Conservation (phyloP, 805 yeast genomes). For the Kregervanrija delftensis region DNA sequence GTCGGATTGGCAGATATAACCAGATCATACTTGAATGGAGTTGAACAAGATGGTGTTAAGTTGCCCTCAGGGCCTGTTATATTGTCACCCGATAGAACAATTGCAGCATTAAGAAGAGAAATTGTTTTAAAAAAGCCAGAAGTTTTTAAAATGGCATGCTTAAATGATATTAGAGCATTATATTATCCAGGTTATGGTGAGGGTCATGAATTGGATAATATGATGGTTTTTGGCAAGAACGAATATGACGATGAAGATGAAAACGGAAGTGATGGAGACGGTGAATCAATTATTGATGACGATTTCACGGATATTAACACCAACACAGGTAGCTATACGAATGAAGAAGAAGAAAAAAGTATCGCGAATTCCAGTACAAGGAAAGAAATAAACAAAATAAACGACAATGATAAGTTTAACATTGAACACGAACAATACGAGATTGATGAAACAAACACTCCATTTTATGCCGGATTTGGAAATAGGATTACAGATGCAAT, state of each 20-base stretch:
- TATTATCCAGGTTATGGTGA: constrained; percentile 30
- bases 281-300: constrained; percentile 1
- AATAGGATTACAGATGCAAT: constrained; percentile 95
- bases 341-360: neutral
- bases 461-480: constrained; percentile 97
- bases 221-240: neutral
- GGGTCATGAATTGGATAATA: neutral
- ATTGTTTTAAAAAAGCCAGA: constrained; percentile 93
- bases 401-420: neutral
- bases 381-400: neutral
- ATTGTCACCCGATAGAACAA: constrained; percentile 89
- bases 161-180: constrained; percentile 73
- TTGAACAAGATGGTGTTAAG: constrained; percentile 66
- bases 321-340: constrained; percentile 3
- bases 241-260: neutral
- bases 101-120: constrained; percentile 89
- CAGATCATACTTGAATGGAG: constrained; percentile 69
- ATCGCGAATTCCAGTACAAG: neutral
- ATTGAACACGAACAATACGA: neutral
- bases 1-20: constrained; percentile 95
- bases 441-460: constrained; percentile 36
- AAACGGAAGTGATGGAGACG: constrained; percentile 3
- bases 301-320: constrained; percentile 17
- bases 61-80: constrained; percentile 92
- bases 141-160: constrained; percentile 97